Evolutionary conservation across 306 rosid genomes (phyloP).

Genomic region (Betula pendula): DNA sequence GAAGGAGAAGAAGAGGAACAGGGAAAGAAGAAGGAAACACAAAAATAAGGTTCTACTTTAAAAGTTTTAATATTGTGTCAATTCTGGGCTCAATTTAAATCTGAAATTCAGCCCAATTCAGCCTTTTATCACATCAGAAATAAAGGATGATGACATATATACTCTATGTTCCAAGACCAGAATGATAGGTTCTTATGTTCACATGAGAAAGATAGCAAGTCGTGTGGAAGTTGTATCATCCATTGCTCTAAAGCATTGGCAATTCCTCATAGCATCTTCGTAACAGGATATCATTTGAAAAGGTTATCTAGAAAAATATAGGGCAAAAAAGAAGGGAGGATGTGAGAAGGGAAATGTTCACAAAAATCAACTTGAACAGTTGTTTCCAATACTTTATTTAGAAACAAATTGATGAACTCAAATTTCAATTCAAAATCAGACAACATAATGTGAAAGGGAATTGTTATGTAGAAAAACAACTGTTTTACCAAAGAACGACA

Average conservation of each 20-base stretch:
- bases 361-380: neutral
- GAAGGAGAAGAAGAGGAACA: neutral
- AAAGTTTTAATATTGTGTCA: neutral
- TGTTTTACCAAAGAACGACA: neutral
- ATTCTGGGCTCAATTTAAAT: neutral
- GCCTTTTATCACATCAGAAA: neutral
- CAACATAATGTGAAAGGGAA: neutral
- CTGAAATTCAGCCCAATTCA: neutral
- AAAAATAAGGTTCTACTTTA: neutral
- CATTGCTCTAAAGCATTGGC: neutral
- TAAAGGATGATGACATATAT: neutral
- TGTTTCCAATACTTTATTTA: neutral
- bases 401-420: neutral
- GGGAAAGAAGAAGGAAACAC: neutral
- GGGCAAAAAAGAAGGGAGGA: neutral
- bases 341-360: neutral
- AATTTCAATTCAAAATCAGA: neutral
- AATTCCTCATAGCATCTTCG: neutral
- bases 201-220: neutral
- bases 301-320: neutral
- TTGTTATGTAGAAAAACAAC: neutral
- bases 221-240: neutral
- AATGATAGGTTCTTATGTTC: neutral
- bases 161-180: neutral
- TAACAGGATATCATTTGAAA: neutral